Percentiles rank a stretch among this genome's conserved stretches.
phyloP scores from a whole-genome alignment of 306 rosid genomes.

The Crotalaria pallida region DNA sequence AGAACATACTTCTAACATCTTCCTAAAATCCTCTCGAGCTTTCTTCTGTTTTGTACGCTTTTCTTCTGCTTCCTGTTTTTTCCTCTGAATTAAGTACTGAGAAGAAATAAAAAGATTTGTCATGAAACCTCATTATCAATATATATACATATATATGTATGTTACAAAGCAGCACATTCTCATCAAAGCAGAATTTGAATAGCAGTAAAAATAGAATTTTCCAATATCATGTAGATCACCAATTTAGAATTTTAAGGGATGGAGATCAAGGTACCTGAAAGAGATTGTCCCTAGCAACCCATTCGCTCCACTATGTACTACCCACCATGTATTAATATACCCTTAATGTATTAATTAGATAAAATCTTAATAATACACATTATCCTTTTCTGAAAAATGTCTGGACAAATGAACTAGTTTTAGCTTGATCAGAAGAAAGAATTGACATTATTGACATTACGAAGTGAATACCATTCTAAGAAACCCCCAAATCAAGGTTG shows the following conservation, averaged over 20 bases:
- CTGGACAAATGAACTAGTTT: background rate
- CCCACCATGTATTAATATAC: background rate
- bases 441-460: background rate
- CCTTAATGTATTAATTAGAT: background rate
- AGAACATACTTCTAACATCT: conserved; percentile 81
- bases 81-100: conserved; percentile 72
- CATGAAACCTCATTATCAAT: background rate
- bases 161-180: background rate
- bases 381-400: background rate
- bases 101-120: conserved; percentile 15
- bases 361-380: background rate
- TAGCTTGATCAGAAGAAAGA: background rate
- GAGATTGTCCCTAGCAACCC: conserved; percentile 1
- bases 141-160: no score
- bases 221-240: background rate
- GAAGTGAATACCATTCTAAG: background rate
- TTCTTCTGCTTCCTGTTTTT: conserved; percentile 81
- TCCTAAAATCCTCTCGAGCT: conserved; percentile 79
- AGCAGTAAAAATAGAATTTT: background rate
- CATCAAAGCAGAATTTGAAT: background rate
- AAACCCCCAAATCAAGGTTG: background rate
- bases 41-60: conserved; percentile 71
- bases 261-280: background rate
- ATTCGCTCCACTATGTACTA: background rate
- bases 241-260: background rate